Percentiles rank a stretch among this genome's conserved stretches.
Evolutionary conservation across 495 filamentous ascomycete genomes (phyloP).

Genomic region (Hypoxylon fragiforme): DNA sequence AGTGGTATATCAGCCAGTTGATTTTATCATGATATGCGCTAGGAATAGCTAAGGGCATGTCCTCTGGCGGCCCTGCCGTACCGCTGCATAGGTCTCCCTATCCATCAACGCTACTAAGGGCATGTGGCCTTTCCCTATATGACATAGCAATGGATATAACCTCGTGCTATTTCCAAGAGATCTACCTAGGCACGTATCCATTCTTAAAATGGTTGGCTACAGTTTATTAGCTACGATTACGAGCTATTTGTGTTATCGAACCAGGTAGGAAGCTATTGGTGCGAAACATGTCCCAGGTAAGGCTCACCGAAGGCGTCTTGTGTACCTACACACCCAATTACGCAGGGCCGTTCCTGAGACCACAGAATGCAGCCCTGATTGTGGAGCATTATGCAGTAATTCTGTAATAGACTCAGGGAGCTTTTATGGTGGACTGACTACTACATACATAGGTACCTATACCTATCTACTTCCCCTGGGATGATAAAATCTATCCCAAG

Average conservation of each 20-base stretch:
- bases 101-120: constrained; percentile 1
- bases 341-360: constrained; percentile 24
- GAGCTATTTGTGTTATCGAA: constrained; percentile 10
- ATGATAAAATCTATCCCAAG: constrained; percentile 15
- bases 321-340: constrained; percentile 28
- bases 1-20: no score
- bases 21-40: no score
- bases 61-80: neutral
- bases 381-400: constrained; percentile 26
- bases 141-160: constrained; percentile 1
- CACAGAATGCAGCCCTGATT: constrained; percentile 34
- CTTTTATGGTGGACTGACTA: constrained; percentile 3
- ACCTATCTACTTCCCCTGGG: no score
- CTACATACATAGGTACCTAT: constrained; percentile 14
- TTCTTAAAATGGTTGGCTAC: constrained; percentile 15
- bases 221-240: constrained; percentile 14
- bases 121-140: constrained; percentile 3
- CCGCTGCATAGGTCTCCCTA: neutral
- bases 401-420: constrained; percentile 17
- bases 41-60: constrained; percentile 2
- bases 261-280: constrained; percentile 30
- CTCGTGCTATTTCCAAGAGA: constrained; percentile 8
- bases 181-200: constrained; percentile 5
- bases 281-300: constrained; percentile 10
- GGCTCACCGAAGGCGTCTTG: constrained; percentile 33